Percentiles rank a stretch among this genome's conserved stretches.
Conservation (phyloP, 257 asterid genomes). For the Linderniella brevidens region DNA sequence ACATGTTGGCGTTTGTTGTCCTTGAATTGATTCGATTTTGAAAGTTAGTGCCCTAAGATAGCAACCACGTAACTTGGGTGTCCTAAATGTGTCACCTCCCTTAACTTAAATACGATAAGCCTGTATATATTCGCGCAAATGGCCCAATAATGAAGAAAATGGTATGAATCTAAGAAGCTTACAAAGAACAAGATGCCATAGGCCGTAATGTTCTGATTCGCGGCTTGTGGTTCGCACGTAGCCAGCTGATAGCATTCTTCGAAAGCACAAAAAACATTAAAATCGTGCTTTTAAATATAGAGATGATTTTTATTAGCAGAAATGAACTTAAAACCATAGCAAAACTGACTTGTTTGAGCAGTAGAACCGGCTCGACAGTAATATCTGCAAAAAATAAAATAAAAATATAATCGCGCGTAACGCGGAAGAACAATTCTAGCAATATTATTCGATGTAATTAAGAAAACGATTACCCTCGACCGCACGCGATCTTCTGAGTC, state of each 20-base stretch:
- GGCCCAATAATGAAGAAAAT: neutral
- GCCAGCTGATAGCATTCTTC: conserved; percentile 78
- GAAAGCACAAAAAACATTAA: neutral
- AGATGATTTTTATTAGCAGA: neutral
- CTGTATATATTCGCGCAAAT: too few relatives aligned
- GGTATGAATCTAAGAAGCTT: conserved; percentile 18
- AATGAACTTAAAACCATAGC: neutral
- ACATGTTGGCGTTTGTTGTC: too few relatives aligned
- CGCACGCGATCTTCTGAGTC: conserved; percentile 50
- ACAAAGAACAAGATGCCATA: conserved; percentile 82
- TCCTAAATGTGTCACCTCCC: too few relatives aligned
- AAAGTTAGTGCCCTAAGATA: too few relatives aligned
- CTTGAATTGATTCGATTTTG: too few relatives aligned
- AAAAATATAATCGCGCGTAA: too few relatives aligned
- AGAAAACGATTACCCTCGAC: conserved; percentile 39
- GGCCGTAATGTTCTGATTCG: conserved; percentile 82
- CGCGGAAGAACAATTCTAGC: too few relatives aligned
- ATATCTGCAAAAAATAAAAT: conserved; percentile 35
- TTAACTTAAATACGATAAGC: too few relatives aligned
- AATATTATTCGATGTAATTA: neutral
- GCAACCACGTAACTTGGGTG: too few relatives aligned
- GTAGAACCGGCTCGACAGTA: conserved; percentile 93
- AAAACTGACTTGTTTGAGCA: conserved; percentile 41
- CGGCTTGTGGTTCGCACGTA: conserved; percentile 48
- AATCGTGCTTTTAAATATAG: neutral